Evolutionary conservation across 129 eudicot species (phyloP), one percentile per base, ranked within the genome.

Genomic region (Rutidosis leptorrhynchoides): DNA sequence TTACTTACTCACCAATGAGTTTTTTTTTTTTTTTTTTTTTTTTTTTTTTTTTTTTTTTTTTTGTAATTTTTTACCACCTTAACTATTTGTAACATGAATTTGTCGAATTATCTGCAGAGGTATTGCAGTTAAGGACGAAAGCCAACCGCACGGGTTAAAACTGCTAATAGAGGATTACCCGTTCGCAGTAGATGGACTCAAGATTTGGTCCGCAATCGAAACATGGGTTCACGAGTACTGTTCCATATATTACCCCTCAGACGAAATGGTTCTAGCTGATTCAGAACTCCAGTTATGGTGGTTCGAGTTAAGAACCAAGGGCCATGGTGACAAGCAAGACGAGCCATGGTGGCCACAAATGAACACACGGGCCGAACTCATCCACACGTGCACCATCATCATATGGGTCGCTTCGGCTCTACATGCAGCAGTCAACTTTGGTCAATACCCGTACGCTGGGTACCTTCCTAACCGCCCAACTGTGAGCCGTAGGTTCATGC

Each of bases 401-500:
- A 83, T 83, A 69, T 83, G 88, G 88, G 72, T 83, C 17, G 84
- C 84, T 26, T 83, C 88, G 0, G 88, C 88, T 15, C 84, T 83
- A 67, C 88, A 83, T 15, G 88, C 88, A 22, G 88, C 88, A 1
- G 82, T 81, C 65, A 81, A 81, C 37, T 81, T 81, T 35, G 65
- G 65, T 30, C 65, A 60, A 32, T 83, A 83, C 74, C 82, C 80
- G 20, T 83, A 83, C 45, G 88, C 88, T 0, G 88, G 88, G 2
- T 80, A 80, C 78, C 82, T 80, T 29, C 88, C 85, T 4, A 83
- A 80, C 59, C 80, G 88, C 32, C 88, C 88, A 0, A 83, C 88
- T 1, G 71, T 83, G 24, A 80, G 88, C 72, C 88, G 88, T 23
- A 73, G 77, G 67, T 80, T 83, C 78, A 83, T 83, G 88, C 88